phyloP scores from a whole-genome alignment of 2,329 filamentous ascomycete species.

The Allantophomopsis lycopodina region DNA sequence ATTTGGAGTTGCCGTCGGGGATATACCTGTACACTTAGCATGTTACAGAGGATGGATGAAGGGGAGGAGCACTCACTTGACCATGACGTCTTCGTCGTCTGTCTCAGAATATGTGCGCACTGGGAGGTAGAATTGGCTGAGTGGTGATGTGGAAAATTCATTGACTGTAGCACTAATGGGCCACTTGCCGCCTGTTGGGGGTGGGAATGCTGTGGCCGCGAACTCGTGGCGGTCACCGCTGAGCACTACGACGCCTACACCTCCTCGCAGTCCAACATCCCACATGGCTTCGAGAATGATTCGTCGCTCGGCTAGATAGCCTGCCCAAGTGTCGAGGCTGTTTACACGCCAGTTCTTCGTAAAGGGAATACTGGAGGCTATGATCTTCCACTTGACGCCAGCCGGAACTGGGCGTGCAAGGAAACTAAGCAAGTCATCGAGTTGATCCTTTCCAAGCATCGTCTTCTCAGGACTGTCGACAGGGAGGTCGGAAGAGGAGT shows the following conservation, averaged over 20 bases:
- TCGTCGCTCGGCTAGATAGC: conserved; percentile 70
- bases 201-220: conserved; percentile 69
- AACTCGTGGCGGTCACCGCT: conserved; percentile 97
- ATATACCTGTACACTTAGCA: conserved; percentile 42
- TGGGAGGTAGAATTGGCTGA: conserved; percentile 91
- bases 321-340: conserved; percentile 83
- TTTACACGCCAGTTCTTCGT: conserved; percentile 96
- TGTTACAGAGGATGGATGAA: neutral
- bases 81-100: conserved; percentile 67
- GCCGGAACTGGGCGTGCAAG: conserved; percentile 56
- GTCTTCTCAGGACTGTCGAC: conserved; percentile 56
- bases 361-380: conserved; percentile 84
- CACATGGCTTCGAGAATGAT: conserved; percentile 83
- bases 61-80: conserved; percentile 49
- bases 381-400: conserved; percentile 85
- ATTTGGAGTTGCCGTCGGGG: conserved; percentile 78
- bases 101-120: conserved; percentile 70
- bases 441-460: conserved; percentile 73
- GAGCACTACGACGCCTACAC: conserved; percentile 68
- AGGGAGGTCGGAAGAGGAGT: conserved; percentile 43
- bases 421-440: conserved; percentile 68
- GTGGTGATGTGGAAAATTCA: conserved; percentile 82
- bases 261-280: conserved; percentile 58
- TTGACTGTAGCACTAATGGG: conserved; percentile 54
- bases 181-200: conserved; percentile 47